A percentile compares a stretch with the other conserved stretches of the same genome.
Evolutionary conservation across 306 rosid genomes (phyloP).

Genomic region (Elaeagnus macrophylla): DNA sequence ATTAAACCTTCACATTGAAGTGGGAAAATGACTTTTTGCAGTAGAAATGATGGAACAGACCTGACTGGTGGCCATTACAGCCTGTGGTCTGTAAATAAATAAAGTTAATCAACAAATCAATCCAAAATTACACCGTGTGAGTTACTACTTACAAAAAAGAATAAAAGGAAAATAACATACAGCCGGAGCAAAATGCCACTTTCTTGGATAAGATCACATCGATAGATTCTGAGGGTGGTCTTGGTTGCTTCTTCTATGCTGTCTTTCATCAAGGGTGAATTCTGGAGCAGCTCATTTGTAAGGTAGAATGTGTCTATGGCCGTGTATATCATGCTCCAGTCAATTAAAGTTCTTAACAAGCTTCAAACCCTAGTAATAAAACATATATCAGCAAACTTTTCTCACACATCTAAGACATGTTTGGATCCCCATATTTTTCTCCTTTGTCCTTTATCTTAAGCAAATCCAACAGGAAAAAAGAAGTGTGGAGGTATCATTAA

Average conservation of each 20-base stretch:
- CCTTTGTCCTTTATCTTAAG: too few species aligned
- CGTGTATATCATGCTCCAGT: slow-evolving; percentile 56
- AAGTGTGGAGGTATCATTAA: too few species aligned
- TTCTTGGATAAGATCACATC: slow-evolving; percentile 93
- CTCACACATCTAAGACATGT: too few species aligned
- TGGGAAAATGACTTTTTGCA: slow-evolving; percentile 94
- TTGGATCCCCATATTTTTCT: too few species aligned
- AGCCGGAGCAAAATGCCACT: slow-evolving; percentile 83
- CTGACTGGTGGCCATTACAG: slow-evolving; percentile 97
- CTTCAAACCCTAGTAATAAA: neutral
- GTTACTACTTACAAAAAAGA: neutral
- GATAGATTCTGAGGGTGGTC: slow-evolving; percentile 73
- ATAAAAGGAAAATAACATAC: slow-evolving; percentile 35
- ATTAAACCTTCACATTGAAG: slow-evolving; percentile 81
- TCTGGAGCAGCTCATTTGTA: slow-evolving; percentile 48
- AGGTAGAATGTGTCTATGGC: slow-evolving; percentile 87
- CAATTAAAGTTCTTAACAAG: slow-evolving; percentile 2
- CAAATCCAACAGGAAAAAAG: too few species aligned
- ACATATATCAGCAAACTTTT: neutral
- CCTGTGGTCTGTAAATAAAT: slow-evolving; percentile 66
- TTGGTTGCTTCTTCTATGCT: slow-evolving; percentile 73
- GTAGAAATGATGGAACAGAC: slow-evolving; percentile 90
- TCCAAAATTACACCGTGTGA: neutral
- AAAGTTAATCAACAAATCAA: slow-evolving; percentile 9
- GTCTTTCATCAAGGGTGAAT: slow-evolving; percentile 76